A percentile compares a stretch with the other conserved stretches of the same genome.
phyloP scores from a whole-genome alignment of 768 basidiomycete genomes.

The Leccinum disarticulatum region DNA sequence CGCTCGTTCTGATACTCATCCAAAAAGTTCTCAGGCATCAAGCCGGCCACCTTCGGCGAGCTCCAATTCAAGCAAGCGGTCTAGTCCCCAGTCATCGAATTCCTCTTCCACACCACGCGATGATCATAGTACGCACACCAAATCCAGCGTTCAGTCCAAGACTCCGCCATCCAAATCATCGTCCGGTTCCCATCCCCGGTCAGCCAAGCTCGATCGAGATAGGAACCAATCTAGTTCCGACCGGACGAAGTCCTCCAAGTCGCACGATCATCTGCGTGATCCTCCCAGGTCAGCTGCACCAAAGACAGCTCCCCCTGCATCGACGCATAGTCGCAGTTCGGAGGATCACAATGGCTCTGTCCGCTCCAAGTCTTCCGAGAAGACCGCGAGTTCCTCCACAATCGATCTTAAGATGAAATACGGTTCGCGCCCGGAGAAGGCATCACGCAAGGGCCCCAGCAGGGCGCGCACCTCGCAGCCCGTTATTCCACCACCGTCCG shows the following conservation, averaged over 20 bases:
- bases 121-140: slow-evolving; percentile 8
- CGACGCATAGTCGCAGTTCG: slow-evolving; percentile 14
- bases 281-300: slow-evolving; percentile 16
- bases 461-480: slow-evolving; percentile 24
- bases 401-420: slow-evolving; percentile 4
- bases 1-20: slow-evolving; percentile 21
- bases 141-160: slow-evolving; percentile 11
- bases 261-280: slow-evolving; percentile 24
- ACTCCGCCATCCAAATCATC: slow-evolving; percentile 17
- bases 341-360: slow-evolving; percentile 8
- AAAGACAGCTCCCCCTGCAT: slow-evolving; percentile 7
- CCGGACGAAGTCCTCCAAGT: slow-evolving; percentile 23
- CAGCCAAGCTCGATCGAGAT: slow-evolving; percentile 14
- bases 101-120: slow-evolving; percentile 12
- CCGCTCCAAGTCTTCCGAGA: slow-evolving; percentile 16
- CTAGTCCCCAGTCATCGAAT: slow-evolving; percentile 9
- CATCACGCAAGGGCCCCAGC: slow-evolving; percentile 12
- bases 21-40: slow-evolving; percentile 27
- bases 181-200: slow-evolving; percentile 14
- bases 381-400: slow-evolving; percentile 7
- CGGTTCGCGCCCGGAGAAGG: slow-evolving; percentile 13
- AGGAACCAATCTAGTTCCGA: slow-evolving; percentile 17
- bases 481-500: slow-evolving; percentile 30
- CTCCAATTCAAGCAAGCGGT: slow-evolving; percentile 28
- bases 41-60: slow-evolving; percentile 34